Evolutionary conservation across 2,329 filamentous ascomycete species (phyloP), one percentile per base, ranked within the genome.

Genomic region (Alternaria sp.): DNA sequence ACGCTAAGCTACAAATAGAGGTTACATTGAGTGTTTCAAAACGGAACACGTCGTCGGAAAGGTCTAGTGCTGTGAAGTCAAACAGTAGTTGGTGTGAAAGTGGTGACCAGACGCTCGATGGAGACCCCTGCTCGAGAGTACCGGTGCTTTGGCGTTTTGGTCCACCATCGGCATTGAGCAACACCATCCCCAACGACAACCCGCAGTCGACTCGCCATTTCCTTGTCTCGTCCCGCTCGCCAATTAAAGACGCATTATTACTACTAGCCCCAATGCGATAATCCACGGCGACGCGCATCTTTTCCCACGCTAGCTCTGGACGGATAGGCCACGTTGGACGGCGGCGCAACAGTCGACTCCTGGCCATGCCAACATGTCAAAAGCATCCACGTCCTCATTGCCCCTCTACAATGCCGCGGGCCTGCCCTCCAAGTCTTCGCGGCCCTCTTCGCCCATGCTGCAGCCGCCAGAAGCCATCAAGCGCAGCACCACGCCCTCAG

Each of bases 311-410:
- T 64, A 47, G 52, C 65, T 50, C 54, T 54, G 66, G 62, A 66
- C 65, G 32, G 58, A 67, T 58, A 70, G 73, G 72, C 73, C 76
- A 77, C 72, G 69, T 76, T 74, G 63, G 67, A 75, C 64, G 65
- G 73, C 72, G 65, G 70, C 75, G 67, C 71, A 72, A 68, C 60
- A 65, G 67, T 69, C 69, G 69, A 69, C 69, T 60, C 66, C 68
- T 65, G 82, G 81, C 81, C 78, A 84, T 86, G 83, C 84, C 82
- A 88, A 80, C 76, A 90, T 90, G 88, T 89, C 87, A 81, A 86
- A 84, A 81, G 84, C 85, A 76, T 83, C 83, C 69, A 86, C 86
- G 68, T 86, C 87, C 72, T 83, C 85, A 67, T 80, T 89, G 66
- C 87, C 87, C 71, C 80, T 87, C 71, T 84, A 86, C 80, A 84